Evolutionary conservation across 768 basidiomycete genomes (phyloP), one percentile per base, ranked within the genome.

Genomic region (Nidularia sp.): DNA sequence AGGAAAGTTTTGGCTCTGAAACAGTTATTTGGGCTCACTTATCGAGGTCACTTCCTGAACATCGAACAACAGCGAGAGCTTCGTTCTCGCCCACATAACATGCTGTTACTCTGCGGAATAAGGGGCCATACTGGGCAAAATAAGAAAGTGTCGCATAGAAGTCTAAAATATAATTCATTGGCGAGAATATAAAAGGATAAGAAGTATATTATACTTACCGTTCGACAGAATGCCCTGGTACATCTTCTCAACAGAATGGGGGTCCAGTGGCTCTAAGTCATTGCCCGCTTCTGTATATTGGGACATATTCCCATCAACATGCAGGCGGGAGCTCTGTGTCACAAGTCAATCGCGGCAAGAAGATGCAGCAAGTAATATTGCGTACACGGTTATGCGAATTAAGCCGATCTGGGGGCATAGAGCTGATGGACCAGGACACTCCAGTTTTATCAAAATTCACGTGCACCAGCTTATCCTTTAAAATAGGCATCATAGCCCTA

Each of bases 121-220:
- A 53, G 5, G 64, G 59, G 0, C 69, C 71, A 55, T 70, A 72
- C 13, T 63, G 46, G 5, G 67, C 66, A 45, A 71, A 71, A 45
- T 64, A 59, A 5, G 55, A 54, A 13, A 70, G 56, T 2, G 54
- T 55, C 5, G 57, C 48, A 45, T 66, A 66, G 53, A 67, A 66
- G 4, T 52, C 65, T 67, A 10, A 45, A 25, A 39, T 7, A n/a
- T n/a, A 7, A 7, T 39, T 7, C n/a, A 18, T 45, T 22, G 18
- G 22, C 6, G 22, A 8, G 44, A 7, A 45, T 25, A 45, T 7
- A 7, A 8, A 9, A 9, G 22, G 7, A 18, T 45, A 22, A 9
- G 22, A 45, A 22, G 22, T 45, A 8, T 7, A 39, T 39, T n/a
- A 39, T 39, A 39, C 36, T 39, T n/a, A 39, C 36, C 36, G 36